Evolutionary conservation across 306 rosid genomes (phyloP).

Genomic region (Vigna radiata): DNA sequence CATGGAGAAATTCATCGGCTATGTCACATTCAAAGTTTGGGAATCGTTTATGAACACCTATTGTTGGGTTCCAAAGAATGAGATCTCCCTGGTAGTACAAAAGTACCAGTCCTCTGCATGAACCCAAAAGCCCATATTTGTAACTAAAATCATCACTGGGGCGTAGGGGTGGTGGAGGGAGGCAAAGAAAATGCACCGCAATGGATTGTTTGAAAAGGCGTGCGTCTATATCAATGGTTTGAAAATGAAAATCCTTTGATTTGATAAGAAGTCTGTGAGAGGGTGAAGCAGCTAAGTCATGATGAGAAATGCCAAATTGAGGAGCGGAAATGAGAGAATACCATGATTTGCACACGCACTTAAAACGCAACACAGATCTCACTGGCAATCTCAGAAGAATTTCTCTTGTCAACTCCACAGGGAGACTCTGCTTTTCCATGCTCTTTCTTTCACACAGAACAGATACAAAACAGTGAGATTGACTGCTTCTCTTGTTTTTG

Average conservation of each 20-base stretch:
- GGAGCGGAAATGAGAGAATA: constrained; percentile 24
- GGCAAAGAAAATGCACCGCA: not conserved
- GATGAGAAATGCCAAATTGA: constrained; percentile 24
- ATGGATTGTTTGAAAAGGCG: not conserved
- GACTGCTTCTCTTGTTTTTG: not conserved
- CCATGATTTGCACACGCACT: constrained; percentile 21
- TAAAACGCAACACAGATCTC: constrained; percentile 25
- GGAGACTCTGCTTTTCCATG: not conserved
- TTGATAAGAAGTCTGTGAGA: not conserved
- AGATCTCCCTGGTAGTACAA: not conserved
- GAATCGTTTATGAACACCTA: not conserved
- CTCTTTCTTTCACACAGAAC: not conserved
- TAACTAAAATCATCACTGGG: no score
- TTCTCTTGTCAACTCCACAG: not conserved
- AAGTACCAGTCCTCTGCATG: not conserved
- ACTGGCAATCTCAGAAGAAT: constrained; percentile 28
- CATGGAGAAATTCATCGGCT: not conserved
- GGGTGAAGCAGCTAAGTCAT: not conserved
- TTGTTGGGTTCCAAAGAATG: constrained; percentile 6
- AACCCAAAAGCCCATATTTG: not conserved
- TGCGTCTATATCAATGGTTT: not conserved
- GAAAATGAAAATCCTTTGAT: not conserved
- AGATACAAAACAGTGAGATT: no score
- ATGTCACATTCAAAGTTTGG: accelerated
- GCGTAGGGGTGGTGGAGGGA: not conserved